Evolutionary conservation across 2,329 filamentous ascomycete species (phyloP).

Genomic region (Verticillium tricorpus): DNA sequence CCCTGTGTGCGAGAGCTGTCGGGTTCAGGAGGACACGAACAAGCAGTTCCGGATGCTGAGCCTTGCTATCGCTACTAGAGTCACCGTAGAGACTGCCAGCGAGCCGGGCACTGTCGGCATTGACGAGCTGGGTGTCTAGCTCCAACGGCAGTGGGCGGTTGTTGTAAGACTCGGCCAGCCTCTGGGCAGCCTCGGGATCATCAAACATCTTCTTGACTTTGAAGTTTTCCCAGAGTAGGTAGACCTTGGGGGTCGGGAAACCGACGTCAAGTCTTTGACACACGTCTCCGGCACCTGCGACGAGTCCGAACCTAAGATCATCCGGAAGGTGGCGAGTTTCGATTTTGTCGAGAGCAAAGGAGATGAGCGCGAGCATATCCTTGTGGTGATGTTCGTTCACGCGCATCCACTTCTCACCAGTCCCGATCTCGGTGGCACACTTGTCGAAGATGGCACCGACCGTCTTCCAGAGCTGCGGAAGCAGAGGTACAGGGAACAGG

Average conservation of each 20-base stretch:
- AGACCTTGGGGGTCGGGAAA: not conserved
- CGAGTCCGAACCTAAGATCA: not conserved
- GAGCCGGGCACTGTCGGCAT: not conserved
- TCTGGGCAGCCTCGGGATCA: not conserved
- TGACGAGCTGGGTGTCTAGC: not conserved
- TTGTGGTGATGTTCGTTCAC: slow-evolving; percentile 3
- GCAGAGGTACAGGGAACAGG: slow-evolving; percentile 1
- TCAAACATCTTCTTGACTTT: not conserved
- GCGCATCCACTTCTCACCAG: not conserved
- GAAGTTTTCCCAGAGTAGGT: not conserved
- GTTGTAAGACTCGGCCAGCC: not conserved
- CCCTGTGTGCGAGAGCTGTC: slow-evolving; percentile 12
- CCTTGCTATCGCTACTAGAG: not conserved
- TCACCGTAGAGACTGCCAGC: not conserved
- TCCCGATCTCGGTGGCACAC: not conserved
- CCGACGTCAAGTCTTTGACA: not conserved
- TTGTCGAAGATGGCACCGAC: not conserved
- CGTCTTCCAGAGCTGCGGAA: slow-evolving; percentile 2
- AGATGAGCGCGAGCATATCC: slow-evolving; percentile 5
- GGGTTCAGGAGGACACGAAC: slow-evolving; percentile 13
- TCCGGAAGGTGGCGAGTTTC: not conserved
- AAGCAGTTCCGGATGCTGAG: not conserved
- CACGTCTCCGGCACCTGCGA: not conserved
- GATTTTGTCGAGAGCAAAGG: slow-evolving; percentile 1
- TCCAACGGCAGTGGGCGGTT: slow-evolving; percentile 1